Evolutionary conservation across 2,329 filamentous ascomycete species (phyloP), one percentile per base, ranked within the genome.

Genomic region (Meredithiella fracta): DNA sequence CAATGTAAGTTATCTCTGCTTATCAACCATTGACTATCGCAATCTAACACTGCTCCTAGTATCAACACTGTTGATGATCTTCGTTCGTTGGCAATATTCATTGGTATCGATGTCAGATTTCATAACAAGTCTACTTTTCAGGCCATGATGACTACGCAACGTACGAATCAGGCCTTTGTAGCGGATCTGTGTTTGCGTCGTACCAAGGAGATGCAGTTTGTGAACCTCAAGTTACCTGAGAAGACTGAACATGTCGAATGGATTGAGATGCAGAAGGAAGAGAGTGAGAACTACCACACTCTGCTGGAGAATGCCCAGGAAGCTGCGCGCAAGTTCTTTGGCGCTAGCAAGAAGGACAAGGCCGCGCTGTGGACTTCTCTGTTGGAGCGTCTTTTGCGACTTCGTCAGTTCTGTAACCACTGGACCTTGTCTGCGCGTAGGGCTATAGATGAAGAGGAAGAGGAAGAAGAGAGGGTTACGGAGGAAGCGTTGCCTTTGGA

Each of bases 331-430:
- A 40, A 49, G 5, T 60, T 59, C 42, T 92, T 64, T 80, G 84
- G 7, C 78, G 83, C 62, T 11, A 31, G 55, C 15, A 50, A 56
- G 22, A 50, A 40, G 40, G 40, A n/a, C 20, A 44, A 44, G 7
- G 40, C 40, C 11, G 58, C 52, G 15, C 53, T 60, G n/a, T 60
- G 59, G 59, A 59, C 44, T 7, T 58, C 55, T n/a, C 74, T 95
- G 1, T 75, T 95, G 9, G 88, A 94, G 67, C 78, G 89, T 15
- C 74, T 95, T 3, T 77, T 95, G 4, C 82, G 90, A 11, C 78
- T 94, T 61, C 79, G 90, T 17, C 89, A 95, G 68, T 78, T 85
- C 11, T 95, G 89, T 68, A 89, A 91, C 61, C 89, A 94, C 65
- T 94, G 87, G 86, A 82, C 83, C 7, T 75, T 96, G 11, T 58